A percentile compares a stretch with the other conserved stretches of the same genome.
Conservation (phyloP, 805 yeast genomes). For the Wickerhamomyces subpelliculosus region DNA sequence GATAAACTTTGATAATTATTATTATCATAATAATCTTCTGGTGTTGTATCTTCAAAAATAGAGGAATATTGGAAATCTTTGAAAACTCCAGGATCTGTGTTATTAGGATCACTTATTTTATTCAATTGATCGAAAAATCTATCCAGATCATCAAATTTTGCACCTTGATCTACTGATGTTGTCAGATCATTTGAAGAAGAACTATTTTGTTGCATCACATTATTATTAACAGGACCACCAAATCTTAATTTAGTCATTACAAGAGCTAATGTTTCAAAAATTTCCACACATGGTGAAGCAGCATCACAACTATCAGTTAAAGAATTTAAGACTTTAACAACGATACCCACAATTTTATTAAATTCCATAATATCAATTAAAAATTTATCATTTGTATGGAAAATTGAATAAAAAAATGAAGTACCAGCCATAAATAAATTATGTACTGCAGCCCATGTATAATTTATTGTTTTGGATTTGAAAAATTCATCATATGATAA, state of each 20-base stretch:
- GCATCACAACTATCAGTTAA: slow-evolving; percentile 71
- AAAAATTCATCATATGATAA: slow-evolving; percentile 53
- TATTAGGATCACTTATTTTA: no score
- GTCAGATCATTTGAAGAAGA: no score
- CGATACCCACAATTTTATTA: slow-evolving; percentile 40
- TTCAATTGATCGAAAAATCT: slow-evolving; percentile 19
- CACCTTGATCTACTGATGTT: no score
- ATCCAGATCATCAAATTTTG: slow-evolving; percentile 18
- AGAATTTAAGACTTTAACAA: slow-evolving; percentile 52
- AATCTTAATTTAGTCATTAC: slow-evolving; percentile 60
- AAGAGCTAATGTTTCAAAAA: slow-evolving; percentile 63
- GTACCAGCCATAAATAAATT: slow-evolving; percentile 86
- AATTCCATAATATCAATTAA: slow-evolving; percentile 39
- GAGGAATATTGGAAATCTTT: slow-evolving; percentile 2
- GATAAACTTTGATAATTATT: slow-evolving; percentile 13
- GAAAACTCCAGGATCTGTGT: no score
- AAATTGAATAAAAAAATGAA: slow-evolving; percentile 70
- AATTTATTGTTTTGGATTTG: slow-evolving; percentile 56
- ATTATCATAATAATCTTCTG: background rate
- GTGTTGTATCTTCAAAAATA: background rate
- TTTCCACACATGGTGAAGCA: slow-evolving; percentile 62
- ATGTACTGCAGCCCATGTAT: slow-evolving; percentile 92
- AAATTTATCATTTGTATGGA: slow-evolving; percentile 56
- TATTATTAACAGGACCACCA: no score
- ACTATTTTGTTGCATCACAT: no score